Evolutionary conservation across 176 grass and related monocot species (phyloP), one percentile per base, ranked within the genome.

Genomic region (Cenchrus purpureus): DNA sequence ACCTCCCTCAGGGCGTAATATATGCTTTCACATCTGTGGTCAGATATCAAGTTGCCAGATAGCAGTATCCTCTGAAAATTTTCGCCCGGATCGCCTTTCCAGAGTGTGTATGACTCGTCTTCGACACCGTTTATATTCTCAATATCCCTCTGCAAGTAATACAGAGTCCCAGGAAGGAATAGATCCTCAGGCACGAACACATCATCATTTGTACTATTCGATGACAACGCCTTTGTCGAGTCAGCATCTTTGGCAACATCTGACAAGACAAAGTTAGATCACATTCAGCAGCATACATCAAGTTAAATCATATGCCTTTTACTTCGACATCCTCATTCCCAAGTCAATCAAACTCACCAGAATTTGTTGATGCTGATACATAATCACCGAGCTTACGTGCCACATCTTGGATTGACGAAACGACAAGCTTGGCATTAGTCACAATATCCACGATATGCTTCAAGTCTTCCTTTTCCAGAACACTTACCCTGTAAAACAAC

Each of bases 381-480:
- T 92, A 93, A 63, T 93, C 88, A 32, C 88, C 83, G 60, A 98
- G 80, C 76, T 95, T 95, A 43, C 79, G 68, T 0, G 91, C 96
- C 62, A 92, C 93, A 79, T 98, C 96, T 91, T 98, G 93, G 82
- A 98, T 87, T 34, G 96, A 98, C 0, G 89, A 86, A 52, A 98
- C 89, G 4, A 98, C 89, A 50, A 94, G 87, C 87, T 94, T 98
- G 72, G 93, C 91, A 31, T 98, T 98, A 13, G 91, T 90, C 48
- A 98, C 93, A 19, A 98, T 90, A 51, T 98, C 93, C 32, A 98
- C 89, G 64, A 98, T 87, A 43, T 90, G 91, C 64, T 94, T 95
- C 93, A 80, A 95, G 57, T 98, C 96, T 92, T 98, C 93, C 85
- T 94, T 95, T 55, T 95, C 91, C 71, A 98, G 66, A 81, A 95